Conservation (phyloP, 805 yeast species). For the Cephaloascus fragrans region DNA sequence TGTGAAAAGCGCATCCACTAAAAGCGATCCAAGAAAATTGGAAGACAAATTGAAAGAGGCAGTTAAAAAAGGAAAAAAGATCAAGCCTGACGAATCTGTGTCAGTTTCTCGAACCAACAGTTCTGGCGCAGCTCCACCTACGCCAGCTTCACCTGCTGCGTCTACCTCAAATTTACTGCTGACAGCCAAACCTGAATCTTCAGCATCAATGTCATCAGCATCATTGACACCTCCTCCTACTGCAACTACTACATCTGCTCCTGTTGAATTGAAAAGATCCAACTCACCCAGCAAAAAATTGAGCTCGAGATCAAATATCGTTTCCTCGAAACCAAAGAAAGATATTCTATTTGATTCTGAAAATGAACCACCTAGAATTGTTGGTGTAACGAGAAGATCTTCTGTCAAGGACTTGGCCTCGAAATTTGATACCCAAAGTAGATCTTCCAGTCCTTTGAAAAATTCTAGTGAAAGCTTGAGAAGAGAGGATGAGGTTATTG, state of each 20-base stretch:
- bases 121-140: neutral
- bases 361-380: conserved; percentile 4
- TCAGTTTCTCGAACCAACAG: neutral
- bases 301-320: conserved; percentile 11
- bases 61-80: neutral
- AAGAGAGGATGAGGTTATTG: conserved; percentile 1
- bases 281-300: conserved; percentile 29
- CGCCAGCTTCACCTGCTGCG: neutral
- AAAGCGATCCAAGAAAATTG: neutral
- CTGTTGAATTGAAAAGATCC: conserved; percentile 19
- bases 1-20: neutral
- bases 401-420: conserved; percentile 23
- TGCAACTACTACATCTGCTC: conserved; percentile 5
- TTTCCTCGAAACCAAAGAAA: conserved; percentile 16
- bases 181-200: neutral
- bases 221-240: conserved; percentile 3
- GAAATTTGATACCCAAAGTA: conserved; percentile 14
- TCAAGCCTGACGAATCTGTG: neutral
- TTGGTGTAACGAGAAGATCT: conserved; percentile 14
- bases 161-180: neutral
- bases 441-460: conserved; percentile 8
- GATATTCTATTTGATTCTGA: conserved; percentile 14
- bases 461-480: conserved; percentile 1
- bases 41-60: conserved; percentile 1
- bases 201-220: conserved; percentile 4